Evolutionary conservation across 73 alveolate genomes (phyloP).

Genomic region (Paramecium octaurelia): DNA sequence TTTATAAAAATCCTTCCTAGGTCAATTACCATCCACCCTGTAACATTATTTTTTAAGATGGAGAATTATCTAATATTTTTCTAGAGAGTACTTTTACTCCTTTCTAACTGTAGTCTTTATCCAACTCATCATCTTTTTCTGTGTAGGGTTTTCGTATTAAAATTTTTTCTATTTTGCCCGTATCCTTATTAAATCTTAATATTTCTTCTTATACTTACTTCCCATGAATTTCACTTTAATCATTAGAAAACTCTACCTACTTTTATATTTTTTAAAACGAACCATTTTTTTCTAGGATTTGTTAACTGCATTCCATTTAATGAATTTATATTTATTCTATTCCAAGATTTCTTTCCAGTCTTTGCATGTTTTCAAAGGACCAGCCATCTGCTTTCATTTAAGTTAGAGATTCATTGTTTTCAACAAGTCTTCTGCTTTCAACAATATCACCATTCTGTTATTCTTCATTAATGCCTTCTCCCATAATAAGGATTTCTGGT

Average conservation of each 20-base stretch:
- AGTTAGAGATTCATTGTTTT: neutral
- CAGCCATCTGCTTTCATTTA: constrained; percentile 14
- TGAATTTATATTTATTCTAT: neutral
- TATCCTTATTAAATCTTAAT: neutral
- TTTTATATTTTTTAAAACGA: neutral
- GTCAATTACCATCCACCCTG: neutral
- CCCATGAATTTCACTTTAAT: neutral
- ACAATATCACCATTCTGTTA: neutral
- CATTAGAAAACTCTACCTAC: neutral
- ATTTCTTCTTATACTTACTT: neutral
- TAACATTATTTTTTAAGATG: neutral
- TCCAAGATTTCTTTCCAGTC: neutral
- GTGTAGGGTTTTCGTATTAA: neutral
- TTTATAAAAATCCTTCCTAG: neutral
- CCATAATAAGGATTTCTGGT: neutral
- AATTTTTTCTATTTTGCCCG: neutral
- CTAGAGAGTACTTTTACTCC: neutral
- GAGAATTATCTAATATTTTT: neutral
- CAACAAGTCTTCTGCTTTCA: neutral
- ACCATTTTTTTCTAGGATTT: neutral
- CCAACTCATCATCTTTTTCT: neutral
- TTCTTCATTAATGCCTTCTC: neutral
- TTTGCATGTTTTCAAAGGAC: neutral
- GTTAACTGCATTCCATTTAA: neutral
- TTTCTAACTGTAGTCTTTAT: neutral